phyloP scores from a whole-genome alignment of 371 early-diverging fungal genomes.

The Zopfochytrium polystomum region DNA sequence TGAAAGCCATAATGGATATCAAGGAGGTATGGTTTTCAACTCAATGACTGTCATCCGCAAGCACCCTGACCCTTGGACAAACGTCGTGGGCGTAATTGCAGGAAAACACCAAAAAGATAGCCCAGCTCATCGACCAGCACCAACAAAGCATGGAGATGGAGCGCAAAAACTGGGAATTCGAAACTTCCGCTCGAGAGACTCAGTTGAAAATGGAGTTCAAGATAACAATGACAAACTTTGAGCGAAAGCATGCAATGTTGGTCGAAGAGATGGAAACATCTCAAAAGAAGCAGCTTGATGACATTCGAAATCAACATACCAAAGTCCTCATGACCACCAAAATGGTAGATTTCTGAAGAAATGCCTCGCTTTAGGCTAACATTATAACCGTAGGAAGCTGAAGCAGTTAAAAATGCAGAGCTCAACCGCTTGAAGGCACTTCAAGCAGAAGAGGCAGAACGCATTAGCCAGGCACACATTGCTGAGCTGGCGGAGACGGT shows the following conservation, averaged over 20 bases:
- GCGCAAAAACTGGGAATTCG: conserved; percentile 33
- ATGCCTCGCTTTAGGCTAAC: background rate
- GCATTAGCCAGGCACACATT: conserved; percentile 2
- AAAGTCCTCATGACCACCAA: conserved; percentile 31
- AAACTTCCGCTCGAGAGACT: conserved; percentile 33
- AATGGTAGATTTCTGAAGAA: conserved; percentile 30
- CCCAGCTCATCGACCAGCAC: conserved; percentile 10
- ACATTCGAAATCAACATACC: conserved; percentile 40
- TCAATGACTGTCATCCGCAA: background rate
- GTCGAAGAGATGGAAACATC: conserved; percentile 29
- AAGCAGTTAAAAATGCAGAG: conserved; percentile 16
- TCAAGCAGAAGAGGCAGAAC: conserved; percentile 22
- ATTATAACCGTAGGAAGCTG: conserved; percentile 33
- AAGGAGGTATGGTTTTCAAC: conserved; percentile 14
- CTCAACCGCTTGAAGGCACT: conserved; percentile 15
- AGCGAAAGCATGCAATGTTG: conserved; percentile 28
- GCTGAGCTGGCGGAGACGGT: conserved; percentile 26
- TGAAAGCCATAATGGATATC: conserved; percentile 9
- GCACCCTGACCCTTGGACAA: background rate
- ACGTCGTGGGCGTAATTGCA: background rate
- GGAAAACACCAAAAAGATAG: conserved; percentile 2
- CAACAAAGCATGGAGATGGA: conserved; percentile 21
- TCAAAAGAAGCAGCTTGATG: conserved; percentile 39
- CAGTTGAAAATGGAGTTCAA: conserved; percentile 38
- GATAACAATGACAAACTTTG: conserved; percentile 34